Conservation (phyloP, 176 grass and related monocot genomes). For the Rhynchospora pubera region DNA sequence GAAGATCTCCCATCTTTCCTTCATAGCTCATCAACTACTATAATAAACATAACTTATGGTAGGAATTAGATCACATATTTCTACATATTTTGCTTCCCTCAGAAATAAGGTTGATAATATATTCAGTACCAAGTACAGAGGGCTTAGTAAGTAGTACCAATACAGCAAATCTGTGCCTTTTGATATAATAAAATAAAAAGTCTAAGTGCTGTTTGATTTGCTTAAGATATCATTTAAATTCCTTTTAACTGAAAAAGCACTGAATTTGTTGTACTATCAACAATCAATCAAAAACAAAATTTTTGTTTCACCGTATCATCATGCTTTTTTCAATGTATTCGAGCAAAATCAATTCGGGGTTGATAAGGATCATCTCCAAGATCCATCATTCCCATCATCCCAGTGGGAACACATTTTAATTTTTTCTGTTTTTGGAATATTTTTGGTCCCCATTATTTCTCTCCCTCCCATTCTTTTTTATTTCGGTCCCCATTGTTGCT, state of each 20-base stretch:
- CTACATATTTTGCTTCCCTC: background rate
- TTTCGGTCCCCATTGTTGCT: no score
- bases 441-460: no score
- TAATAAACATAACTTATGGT: background rate
- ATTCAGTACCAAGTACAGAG: background rate
- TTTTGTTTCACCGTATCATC: background rate
- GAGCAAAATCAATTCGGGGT: background rate
- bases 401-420: no score
- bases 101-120: background rate
- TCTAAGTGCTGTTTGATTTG: background rate
- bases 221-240: background rate
- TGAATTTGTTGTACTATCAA: background rate
- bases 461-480: no score
- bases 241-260: background rate
- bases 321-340: background rate
- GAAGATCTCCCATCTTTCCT: background rate
- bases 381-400: no score
- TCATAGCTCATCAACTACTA: background rate
- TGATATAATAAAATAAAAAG: background rate
- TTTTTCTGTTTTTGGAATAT: no score
- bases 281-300: background rate
- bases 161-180: background rate
- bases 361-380: no score
- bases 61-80: background rate
- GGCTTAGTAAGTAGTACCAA: background rate